phyloP scores from a whole-genome alignment of 106 monocot genomes.

The Phalaenopsis aphrodite region DNA sequence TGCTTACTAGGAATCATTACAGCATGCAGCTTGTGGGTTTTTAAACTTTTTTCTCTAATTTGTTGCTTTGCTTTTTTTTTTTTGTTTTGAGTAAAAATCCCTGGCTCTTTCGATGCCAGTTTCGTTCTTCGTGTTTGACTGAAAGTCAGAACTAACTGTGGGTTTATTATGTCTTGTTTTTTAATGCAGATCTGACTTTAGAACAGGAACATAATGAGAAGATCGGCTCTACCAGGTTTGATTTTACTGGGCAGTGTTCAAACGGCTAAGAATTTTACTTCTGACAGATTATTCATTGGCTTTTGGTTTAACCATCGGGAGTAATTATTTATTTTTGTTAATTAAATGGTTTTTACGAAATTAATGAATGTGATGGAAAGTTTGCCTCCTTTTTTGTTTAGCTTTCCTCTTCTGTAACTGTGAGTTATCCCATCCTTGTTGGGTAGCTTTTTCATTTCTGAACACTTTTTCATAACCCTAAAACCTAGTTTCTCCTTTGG shows the following conservation, averaged over 20 bases:
- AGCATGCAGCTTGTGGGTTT: not conserved
- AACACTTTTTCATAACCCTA: constrained; percentile 2
- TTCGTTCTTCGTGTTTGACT: not conserved
- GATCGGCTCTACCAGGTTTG: not conserved
- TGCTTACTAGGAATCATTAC: not conserved
- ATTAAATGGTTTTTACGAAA: not conserved
- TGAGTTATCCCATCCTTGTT: not conserved
- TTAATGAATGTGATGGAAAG: not conserved
- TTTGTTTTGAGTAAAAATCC: not conserved
- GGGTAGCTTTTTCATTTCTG: not conserved
- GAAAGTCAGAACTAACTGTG: not conserved
- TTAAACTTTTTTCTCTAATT: not conserved
- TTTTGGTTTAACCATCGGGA: not conserved
- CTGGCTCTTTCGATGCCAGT: not conserved
- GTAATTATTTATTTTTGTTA: not conserved
- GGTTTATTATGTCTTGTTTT: not conserved
- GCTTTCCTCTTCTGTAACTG: not conserved
- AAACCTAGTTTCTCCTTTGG: not conserved
- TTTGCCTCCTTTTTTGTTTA: not conserved
- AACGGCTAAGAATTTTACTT: not conserved
- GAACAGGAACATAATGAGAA: not conserved
- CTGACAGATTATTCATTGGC: not conserved
- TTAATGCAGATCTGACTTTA: not conserved
- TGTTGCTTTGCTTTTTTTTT: not conserved
- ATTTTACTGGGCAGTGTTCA: not conserved